phyloP scores from a whole-genome alignment of 176 grass and related monocot species.

The Puccinellia tenuiflora region DNA sequence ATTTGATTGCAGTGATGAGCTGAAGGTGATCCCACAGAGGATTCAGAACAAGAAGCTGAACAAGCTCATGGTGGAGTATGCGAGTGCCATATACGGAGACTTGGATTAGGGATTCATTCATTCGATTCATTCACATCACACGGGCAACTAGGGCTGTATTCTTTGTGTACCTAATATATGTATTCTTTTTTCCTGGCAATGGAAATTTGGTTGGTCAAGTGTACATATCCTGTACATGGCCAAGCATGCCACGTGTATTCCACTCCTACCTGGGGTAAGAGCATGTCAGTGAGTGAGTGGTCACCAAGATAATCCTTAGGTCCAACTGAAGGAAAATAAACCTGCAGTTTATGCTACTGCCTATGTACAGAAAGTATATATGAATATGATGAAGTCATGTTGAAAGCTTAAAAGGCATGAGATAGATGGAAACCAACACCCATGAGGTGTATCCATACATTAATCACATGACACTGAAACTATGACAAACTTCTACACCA shows the following conservation, averaged over 20 bases:
- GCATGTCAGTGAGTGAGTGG: conserved; percentile 19
- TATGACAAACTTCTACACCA: not conserved
- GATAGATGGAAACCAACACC: not conserved
- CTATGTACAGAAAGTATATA: not conserved
- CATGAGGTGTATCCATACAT: not conserved
- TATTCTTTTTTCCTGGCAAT: conserved; percentile 18
- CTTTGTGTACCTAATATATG: conserved; percentile 22
- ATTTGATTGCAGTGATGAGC: conserved; percentile 49
- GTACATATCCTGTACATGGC: conserved; percentile 53
- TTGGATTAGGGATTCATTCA: conserved; percentile 27
- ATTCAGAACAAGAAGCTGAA: conserved; percentile 84
- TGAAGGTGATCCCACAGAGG: conserved; percentile 58
- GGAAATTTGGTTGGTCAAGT: conserved; percentile 36
- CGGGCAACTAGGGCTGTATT: conserved; percentile 24
- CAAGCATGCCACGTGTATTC: conserved; percentile 43
- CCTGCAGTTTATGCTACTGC: not conserved
- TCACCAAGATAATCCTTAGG: conserved; percentile 7
- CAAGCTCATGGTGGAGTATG: conserved; percentile 79
- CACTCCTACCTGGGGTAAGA: conserved; percentile 23
- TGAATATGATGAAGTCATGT: not conserved
- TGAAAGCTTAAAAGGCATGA: conserved; percentile 1
- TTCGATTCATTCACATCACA: not conserved
- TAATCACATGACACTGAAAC: not conserved
- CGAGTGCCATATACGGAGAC: conserved; percentile 48
- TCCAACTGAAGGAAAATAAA: conserved; percentile 9